Conservation (phyloP, 2,329 filamentous ascomycete genomes). For the Talaromyces piceae region DNA sequence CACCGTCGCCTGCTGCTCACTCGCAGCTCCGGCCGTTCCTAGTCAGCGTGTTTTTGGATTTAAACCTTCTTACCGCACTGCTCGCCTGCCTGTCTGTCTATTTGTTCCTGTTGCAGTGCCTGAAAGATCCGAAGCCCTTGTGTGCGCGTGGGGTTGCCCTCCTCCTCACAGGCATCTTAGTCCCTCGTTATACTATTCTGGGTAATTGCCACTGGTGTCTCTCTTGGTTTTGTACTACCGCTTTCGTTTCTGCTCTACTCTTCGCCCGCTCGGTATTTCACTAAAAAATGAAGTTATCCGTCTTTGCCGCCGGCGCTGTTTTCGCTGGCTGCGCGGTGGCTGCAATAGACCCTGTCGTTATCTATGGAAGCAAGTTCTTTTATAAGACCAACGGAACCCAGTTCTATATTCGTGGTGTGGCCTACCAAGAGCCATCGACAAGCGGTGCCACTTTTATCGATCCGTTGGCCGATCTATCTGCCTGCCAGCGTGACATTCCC, state of each 20-base stretch:
- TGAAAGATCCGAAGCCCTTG: not conserved
- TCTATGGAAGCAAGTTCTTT: slow-evolving; percentile 76
- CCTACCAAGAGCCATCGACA: slow-evolving; percentile 64
- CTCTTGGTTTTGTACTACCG: not conserved
- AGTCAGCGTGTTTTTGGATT: not conserved
- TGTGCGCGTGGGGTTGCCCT: not conserved
- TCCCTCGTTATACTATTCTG: slow-evolving; percentile 3
- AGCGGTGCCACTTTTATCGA: slow-evolving; percentile 59
- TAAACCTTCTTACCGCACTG: not conserved
- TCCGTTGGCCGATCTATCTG: slow-evolving; percentile 64
- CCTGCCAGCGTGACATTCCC: slow-evolving; percentile 80
- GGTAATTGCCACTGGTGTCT: not conserved
- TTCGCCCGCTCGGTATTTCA: slow-evolving; percentile 3
- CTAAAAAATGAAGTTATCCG: slow-evolving; percentile 46
- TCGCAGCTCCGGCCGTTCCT: not conserved
- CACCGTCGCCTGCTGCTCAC: not conserved
- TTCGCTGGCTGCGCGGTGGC: slow-evolving; percentile 44
- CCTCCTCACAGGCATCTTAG: slow-evolving; percentile 6
- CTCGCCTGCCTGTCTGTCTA: not conserved
- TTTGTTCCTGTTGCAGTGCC: not conserved
- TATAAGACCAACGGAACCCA: slow-evolving; percentile 71
- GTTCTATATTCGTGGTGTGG: slow-evolving; percentile 86
- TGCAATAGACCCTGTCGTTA: slow-evolving; percentile 40
- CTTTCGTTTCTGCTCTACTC: slow-evolving; percentile 3
- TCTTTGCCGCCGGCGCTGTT: slow-evolving; percentile 46